Conservation (phyloP, 75 land plant species). For the Pinus tabuliformis region DNA sequence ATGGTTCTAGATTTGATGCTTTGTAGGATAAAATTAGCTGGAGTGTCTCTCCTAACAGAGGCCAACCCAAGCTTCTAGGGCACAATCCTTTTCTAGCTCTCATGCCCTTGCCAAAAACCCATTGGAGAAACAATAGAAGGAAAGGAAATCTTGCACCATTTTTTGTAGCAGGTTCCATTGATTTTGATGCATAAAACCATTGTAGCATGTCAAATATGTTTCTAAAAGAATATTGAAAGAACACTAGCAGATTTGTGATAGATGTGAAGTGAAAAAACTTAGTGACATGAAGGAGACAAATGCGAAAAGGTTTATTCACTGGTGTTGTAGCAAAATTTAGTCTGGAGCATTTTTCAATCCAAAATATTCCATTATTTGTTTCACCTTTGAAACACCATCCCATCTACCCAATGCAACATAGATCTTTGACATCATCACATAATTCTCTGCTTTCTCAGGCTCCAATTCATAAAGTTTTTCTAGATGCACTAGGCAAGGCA, state of each 20-base stretch:
- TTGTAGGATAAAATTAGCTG: slow-evolving; percentile 68
- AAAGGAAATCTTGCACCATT: no score
- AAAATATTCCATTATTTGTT: slow-evolving; percentile 11
- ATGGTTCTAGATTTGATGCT: slow-evolving; percentile 71
- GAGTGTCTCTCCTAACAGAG: slow-evolving; percentile 80
- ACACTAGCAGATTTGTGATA: no score
- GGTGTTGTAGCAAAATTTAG: no score
- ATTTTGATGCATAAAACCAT: no score
- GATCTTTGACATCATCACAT: slow-evolving; percentile 17
- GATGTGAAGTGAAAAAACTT: no score
- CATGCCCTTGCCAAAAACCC: no score
- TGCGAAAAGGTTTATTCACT: no score
- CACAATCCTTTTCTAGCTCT: slow-evolving; percentile 13
- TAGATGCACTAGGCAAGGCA: slow-evolving; percentile 15
- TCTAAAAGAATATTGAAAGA: no score
- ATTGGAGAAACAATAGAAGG: no score
- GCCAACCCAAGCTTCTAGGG: slow-evolving; percentile 63
- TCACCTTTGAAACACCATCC: slow-evolving; percentile 13
- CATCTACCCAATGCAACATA: slow-evolving; percentile 13
- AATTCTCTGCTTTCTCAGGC: slow-evolving; percentile 10
- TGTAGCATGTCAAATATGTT: no score
- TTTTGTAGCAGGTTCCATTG: no score
- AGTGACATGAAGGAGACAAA: no score
- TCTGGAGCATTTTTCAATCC: slow-evolving; percentile 5
- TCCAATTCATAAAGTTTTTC: slow-evolving; percentile 10